Percentiles rank a stretch among this genome's conserved stretches.
phyloP scores from a whole-genome alignment of 177 flowering plant genomes.

The Vitis hybrid region DNA sequence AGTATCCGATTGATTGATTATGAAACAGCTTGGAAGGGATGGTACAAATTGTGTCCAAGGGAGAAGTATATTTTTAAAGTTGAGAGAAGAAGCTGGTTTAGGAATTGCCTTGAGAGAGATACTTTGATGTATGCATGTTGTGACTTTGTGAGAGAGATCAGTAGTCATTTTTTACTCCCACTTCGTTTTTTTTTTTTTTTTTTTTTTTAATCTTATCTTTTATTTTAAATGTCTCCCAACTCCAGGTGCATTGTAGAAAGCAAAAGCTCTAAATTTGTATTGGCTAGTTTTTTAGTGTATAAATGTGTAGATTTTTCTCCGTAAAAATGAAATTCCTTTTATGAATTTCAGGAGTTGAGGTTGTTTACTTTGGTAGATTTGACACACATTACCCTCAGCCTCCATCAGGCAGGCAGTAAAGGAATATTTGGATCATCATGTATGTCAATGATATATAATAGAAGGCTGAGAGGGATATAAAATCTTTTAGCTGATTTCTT shows the following conservation, averaged over 20 bases:
- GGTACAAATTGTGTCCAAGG: too few relatives aligned
- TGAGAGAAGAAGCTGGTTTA: constrained; percentile 5
- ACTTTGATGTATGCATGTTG: too few relatives aligned
- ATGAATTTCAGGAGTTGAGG: not conserved
- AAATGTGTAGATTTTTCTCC: constrained; percentile 28
- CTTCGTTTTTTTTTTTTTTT: not conserved
- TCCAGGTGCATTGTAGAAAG: constrained; percentile 14
- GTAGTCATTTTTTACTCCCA: not conserved
- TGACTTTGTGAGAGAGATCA: not conserved
- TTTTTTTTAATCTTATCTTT: constrained; percentile 1
- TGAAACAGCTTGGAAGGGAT: too few relatives aligned
- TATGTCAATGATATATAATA: too few relatives aligned
- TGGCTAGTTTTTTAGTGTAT: constrained; percentile 24
- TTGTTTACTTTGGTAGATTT: too few relatives aligned
- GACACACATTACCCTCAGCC: not conserved
- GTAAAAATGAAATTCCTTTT: not conserved
- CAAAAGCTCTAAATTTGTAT: constrained; percentile 18
- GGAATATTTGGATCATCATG: too few relatives aligned
- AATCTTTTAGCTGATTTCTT: too few relatives aligned
- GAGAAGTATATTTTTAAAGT: not conserved
- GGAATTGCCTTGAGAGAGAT: too few relatives aligned
- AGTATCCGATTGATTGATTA: too few relatives aligned
- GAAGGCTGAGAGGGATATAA: too few relatives aligned
- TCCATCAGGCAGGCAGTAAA: not conserved
- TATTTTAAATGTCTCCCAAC: not conserved